Percentiles rank a stretch among this genome's conserved stretches.
These are phyloP conservation scores for Metschnikowia gruessii DNA, from an alignment of 805 yeast genomes.

Conservation along the genomic window DNA sequence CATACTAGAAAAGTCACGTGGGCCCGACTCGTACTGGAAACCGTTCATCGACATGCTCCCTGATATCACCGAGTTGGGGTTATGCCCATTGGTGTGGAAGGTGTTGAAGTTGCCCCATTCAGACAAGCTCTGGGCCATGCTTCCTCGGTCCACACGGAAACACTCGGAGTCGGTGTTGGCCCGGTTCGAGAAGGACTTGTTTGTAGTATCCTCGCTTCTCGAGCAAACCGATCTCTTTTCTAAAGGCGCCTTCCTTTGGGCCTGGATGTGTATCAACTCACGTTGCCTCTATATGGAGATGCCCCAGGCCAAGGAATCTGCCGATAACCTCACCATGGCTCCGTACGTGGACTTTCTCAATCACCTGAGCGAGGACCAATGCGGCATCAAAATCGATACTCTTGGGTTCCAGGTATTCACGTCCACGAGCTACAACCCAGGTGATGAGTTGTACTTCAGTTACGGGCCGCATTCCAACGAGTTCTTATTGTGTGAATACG, in stretches of 20 bases:
- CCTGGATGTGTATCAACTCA: conserved; percentile 87
- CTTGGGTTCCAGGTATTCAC: conserved; percentile 53
- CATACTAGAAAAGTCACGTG: conserved; percentile 42
- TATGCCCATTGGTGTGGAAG: conserved; percentile 67
- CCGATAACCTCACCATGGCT: conserved; percentile 81
- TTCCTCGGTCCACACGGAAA: conserved; percentile 44
- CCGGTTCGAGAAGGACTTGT: conserved; percentile 47
- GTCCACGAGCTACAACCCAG: conserved; percentile 26
- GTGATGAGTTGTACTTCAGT: conserved; percentile 64
- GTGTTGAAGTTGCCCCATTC: conserved; percentile 25
- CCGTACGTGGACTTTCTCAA: conserved; percentile 89
- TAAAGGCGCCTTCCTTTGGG: conserved; percentile 48
- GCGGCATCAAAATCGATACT: conserved; percentile 45
- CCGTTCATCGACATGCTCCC: conserved; percentile 72
- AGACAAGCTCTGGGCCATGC: conserved; percentile 28
- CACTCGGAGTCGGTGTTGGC: conserved; percentile 42
- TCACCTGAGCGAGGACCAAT: conserved; percentile 57
- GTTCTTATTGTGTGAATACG: conserved; percentile 81
- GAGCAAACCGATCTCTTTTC: conserved; percentile 15
- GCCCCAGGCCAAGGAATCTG: conserved; percentile 48
- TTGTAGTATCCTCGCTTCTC: conserved; percentile 28
- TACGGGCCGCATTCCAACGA: conserved; percentile 91
- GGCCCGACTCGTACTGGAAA: conserved; percentile 53
- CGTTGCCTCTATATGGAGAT: conserved; percentile 82
- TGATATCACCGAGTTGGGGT: conserved; percentile 44